Conservation (phyloP, 1,284 basidiomycete species). For the Fomitopsis schrenkii region DNA sequence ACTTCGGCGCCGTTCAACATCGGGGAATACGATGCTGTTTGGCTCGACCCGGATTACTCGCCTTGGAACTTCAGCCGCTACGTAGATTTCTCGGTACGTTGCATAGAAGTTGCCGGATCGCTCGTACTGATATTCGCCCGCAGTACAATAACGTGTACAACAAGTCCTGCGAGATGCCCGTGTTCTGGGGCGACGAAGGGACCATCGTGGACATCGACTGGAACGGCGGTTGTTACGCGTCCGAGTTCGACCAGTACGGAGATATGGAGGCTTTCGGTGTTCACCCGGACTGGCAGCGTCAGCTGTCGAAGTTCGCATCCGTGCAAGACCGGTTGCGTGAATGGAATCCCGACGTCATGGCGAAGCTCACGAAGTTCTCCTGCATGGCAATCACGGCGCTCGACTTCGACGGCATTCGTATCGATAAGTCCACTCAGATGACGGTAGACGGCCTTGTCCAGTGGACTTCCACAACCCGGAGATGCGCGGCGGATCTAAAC, state of each 20-base stretch:
- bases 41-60: conserved; percentile 72
- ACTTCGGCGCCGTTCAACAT: conserved; percentile 74
- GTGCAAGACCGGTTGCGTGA: conserved; percentile 92
- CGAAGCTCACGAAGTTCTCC: conserved; percentile 71
- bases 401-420: conserved; percentile 89
- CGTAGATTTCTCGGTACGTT: conserved; percentile 68
- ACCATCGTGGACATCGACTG: conserved; percentile 49
- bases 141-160: conserved; percentile 69
- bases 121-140: conserved; percentile 5
- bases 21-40: conserved; percentile 69
- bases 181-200: conserved; percentile 77
- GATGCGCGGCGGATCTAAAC: conserved; percentile 65
- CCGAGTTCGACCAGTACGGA: conserved; percentile 90
- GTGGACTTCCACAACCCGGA: conserved; percentile 72
- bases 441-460: conserved; percentile 75
- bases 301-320: conserved; percentile 89
- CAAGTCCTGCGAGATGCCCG: conserved; percentile 68
- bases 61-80: conserved; percentile 87
- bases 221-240: conserved; percentile 67
- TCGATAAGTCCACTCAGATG: conserved; percentile 91
- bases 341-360: conserved; percentile 77
- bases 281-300: conserved; percentile 90
- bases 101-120: not conserved
- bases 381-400: conserved; percentile 84
- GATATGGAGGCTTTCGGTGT: conserved; percentile 97